Evolutionary conservation across 257 asterid genomes (phyloP).

Genomic region (Salvia miltiorrhiza): DNA sequence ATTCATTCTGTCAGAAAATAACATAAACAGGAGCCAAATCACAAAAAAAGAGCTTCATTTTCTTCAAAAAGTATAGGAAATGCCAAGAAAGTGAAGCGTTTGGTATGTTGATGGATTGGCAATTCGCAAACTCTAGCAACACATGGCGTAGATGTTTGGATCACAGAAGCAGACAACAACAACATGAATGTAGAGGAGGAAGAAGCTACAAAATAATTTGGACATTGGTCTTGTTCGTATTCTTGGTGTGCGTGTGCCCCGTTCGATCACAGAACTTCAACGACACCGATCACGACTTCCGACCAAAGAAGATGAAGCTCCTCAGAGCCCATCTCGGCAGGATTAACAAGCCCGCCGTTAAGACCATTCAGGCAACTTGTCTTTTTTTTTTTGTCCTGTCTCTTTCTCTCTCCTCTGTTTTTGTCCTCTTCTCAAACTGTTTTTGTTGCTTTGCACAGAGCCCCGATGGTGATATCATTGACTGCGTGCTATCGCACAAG

Average conservation of each 20-base stretch:
- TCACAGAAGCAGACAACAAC: slow-evolving; percentile 37
- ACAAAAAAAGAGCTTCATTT: too few species aligned
- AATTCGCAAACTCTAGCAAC: slow-evolving; percentile 24
- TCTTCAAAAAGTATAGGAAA: neutral
- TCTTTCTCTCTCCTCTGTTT: neutral
- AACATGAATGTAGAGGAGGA: slow-evolving; percentile 35
- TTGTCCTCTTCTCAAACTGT: slow-evolving; percentile 9
- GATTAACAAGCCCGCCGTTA: slow-evolving; percentile 69
- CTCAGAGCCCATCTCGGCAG: slow-evolving; percentile 55
- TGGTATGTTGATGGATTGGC: slow-evolving; percentile 32
- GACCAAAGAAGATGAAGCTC: slow-evolving; percentile 51
- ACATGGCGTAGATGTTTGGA: slow-evolving; percentile 21
- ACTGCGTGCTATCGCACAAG: slow-evolving; percentile 68
- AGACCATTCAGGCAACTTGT: slow-evolving; percentile 64
- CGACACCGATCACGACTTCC: slow-evolving; percentile 40
- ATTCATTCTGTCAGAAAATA: slow-evolving; percentile 48
- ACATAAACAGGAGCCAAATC: slow-evolving; percentile 25
- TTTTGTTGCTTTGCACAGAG: slow-evolving; percentile 46
- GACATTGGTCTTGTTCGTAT: slow-evolving; percentile 47
- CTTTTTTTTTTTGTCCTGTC: slow-evolving; percentile 10
- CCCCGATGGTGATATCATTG: slow-evolving; percentile 90
- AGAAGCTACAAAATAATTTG: slow-evolving; percentile 44
- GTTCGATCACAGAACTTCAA: slow-evolving; percentile 39
- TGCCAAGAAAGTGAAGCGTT: slow-evolving; percentile 38
- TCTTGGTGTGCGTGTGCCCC: slow-evolving; percentile 46